These are phyloP conservation scores for Xylaria sp. DNA, from an alignment of 2,329 filamentous ascomycete species.

Conservation along the genomic window DNA sequence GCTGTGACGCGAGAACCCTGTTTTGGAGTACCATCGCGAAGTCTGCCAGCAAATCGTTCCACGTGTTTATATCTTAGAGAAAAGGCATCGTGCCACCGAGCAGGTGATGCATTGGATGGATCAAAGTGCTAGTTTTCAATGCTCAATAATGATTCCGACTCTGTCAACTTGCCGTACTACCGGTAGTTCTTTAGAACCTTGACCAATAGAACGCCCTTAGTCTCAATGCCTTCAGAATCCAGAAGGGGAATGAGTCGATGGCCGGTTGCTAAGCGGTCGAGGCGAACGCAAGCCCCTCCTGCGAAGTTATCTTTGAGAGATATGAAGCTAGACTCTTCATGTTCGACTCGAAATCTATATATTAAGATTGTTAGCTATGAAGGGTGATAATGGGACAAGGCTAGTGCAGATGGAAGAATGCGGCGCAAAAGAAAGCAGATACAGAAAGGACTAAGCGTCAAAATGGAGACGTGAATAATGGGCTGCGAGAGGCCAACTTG, in stretches of 20 bases:
- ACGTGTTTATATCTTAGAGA: background rate
- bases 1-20: background rate
- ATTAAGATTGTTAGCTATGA: conserved; percentile 35
- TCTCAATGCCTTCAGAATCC: conserved; percentile 57
- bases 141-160: background rate
- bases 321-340: conserved; percentile 31
- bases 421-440: background rate
- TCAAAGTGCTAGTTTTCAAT: background rate
- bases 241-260: conserved; percentile 65
- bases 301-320: conserved; percentile 24
- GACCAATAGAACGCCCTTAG: conserved; percentile 62
- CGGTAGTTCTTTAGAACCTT: conserved; percentile 61
- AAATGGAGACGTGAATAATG: conserved; percentile 23
- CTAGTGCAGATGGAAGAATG: conserved; percentile 52
- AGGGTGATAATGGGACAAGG: background rate
- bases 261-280: conserved; percentile 65
- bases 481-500: too few species aligned
- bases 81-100: background rate
- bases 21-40: background rate
- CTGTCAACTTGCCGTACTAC: conserved; percentile 33
- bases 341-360: conserved; percentile 63
- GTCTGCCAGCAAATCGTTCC: background rate
- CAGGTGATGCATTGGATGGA: conserved; percentile 4
- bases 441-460: background rate
- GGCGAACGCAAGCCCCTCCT: conserved; percentile 68